Conservation (phyloP, 1,284 basidiomycete genomes). For the Leccinum angustisporum region DNA sequence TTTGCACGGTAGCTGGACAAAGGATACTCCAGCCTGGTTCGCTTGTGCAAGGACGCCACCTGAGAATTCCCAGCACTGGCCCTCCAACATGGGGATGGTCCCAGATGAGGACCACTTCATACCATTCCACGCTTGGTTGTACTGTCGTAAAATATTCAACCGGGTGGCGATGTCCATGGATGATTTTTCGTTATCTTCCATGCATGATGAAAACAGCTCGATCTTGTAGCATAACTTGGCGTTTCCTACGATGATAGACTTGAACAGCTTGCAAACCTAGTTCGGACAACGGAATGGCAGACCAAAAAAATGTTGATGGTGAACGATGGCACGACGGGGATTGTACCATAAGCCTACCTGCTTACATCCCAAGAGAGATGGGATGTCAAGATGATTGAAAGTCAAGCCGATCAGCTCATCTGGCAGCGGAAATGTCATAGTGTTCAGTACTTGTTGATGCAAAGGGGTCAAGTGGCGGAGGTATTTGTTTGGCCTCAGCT, state of each 20-base stretch:
- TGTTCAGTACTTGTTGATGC: not conserved
- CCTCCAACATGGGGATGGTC: constrained; percentile 38
- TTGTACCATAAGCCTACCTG: constrained; percentile 17
- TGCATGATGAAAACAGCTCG: constrained; percentile 49
- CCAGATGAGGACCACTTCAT: constrained; percentile 39
- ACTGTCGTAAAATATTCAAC: constrained; percentile 40
- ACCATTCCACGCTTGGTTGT: constrained; percentile 47
- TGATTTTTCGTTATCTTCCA: constrained; percentile 42
- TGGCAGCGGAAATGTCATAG: constrained; percentile 25
- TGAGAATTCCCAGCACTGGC: constrained; percentile 54
- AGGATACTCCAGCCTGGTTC: constrained; percentile 26
- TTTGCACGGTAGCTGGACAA: constrained; percentile 51
- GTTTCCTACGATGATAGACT: constrained; percentile 40
- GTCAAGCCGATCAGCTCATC: constrained; percentile 23
- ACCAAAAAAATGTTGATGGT: not conserved
- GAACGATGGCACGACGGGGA: not conserved
- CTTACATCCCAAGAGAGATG: constrained; percentile 30
- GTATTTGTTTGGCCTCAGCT: not conserved
- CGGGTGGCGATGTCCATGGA: constrained; percentile 35
- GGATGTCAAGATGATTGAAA: constrained; percentile 24
- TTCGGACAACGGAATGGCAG: not conserved
- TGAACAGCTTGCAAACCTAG: constrained; percentile 50
- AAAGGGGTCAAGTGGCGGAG: not conserved
- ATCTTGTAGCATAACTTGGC: constrained; percentile 47
- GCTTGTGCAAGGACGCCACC: constrained; percentile 57